These are phyloP conservation scores for Calophaca sinica DNA, from an alignment of 306 rosid species.

Conservation along the genomic window DNA sequence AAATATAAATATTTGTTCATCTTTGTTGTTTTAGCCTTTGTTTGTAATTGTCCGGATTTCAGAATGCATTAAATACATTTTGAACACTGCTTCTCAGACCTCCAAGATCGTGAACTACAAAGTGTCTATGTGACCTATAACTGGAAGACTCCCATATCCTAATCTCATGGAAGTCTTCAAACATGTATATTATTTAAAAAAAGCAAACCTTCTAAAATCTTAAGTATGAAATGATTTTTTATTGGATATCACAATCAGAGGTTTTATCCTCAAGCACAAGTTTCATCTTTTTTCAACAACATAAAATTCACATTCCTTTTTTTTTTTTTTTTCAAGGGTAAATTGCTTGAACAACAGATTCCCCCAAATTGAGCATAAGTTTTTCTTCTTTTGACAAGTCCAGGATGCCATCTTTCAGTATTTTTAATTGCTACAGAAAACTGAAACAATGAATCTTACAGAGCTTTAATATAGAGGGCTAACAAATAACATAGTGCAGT, in stretches of 20 bases:
- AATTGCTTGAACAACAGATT: neutral
- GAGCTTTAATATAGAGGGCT: neutral
- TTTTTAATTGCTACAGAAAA: conserved; percentile 1
- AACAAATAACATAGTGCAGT: neutral
- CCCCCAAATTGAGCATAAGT: neutral
- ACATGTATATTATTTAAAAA: neutral
- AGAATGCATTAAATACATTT: conserved; percentile 7
- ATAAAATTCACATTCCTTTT: conserved; percentile 1
- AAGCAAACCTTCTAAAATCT: conserved; percentile 23
- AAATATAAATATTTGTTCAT: conserved; percentile 2
- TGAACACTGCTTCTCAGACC: conserved; percentile 1
- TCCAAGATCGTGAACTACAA: neutral
- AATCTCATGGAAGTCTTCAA: neutral
- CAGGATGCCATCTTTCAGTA: neutral
- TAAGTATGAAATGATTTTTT: conserved; percentile 22
- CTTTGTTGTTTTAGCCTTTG: neutral
- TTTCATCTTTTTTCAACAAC: neutral
- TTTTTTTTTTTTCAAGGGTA: neutral
- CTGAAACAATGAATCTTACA: neutral
- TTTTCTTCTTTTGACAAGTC: conserved; percentile 6
- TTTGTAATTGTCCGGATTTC: conserved; percentile 10
- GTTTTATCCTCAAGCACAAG: no score
- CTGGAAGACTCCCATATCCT: conserved; percentile 6
- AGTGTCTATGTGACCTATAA: neutral
- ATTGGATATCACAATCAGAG: conserved; percentile 16